Base-by-base conservation (phyloP, 2,329 filamentous ascomycete genomes). In the Colletotrichum navitas region DNA sequence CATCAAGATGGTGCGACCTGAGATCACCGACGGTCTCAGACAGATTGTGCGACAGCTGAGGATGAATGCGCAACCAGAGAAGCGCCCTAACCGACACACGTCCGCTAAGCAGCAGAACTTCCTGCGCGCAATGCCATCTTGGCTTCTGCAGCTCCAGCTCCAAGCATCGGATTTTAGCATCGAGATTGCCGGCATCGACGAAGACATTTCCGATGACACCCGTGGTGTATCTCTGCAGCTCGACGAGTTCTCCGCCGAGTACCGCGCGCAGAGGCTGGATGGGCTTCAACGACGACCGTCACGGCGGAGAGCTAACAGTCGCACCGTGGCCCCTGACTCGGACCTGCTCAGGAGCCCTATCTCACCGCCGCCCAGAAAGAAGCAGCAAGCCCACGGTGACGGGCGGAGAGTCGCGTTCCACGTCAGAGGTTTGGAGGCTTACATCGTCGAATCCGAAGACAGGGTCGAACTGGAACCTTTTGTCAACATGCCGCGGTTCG, bases 21-120 rank as follows among this genome's bases (percentile, higher is more conserved):
- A 99, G 78, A 97, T 99, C 70, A 96, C 92, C 65, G 93, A 97
- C 77, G 97, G 96, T 29, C 87, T 99, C 41, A 93, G 93, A 32
- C 94, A 98, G 79, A 98, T 99, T 73, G 90, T 98, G 18, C 90
- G 91, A 52, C 94, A 98, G 78, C 86, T 98, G 63, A 90, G 92
- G 55, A 90, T 89, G 39, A 90, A 93, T 72, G 87, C 92, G 12
- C 87, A 92, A 74, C 88, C 90, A 3, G 89, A 90, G 71, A 91
- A 89, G 78, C 83, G 87, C 47, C 80, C 80, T 5, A 79, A 79
- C 49, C 83, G 84, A n/a, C 86, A 83, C 68, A 84, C 84, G 12
- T 80, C 84, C 43, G 54, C 26, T 49, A 73, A 56, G 41, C 88
- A 88, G 62, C 85, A 85, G 41, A 95, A 93, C 77, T 90, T 97